phyloP scores from a whole-genome alignment of 2,329 filamentous ascomycete genomes.

The Zelopaecilomyces penicillatus region DNA sequence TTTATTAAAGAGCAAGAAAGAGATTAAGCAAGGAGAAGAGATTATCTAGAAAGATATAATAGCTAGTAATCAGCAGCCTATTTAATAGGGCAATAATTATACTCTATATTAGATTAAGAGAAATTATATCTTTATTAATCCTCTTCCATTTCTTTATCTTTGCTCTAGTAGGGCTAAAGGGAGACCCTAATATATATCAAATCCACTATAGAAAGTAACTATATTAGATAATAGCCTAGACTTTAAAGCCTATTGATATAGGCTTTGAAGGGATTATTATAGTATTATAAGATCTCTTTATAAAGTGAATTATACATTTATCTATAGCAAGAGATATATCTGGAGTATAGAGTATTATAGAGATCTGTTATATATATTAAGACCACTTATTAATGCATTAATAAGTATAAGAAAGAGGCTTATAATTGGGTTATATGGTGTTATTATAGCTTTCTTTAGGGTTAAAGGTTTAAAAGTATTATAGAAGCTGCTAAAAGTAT shows the following conservation, averaged over 20 bases:
- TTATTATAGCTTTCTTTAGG: no score
- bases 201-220: slow-evolving; percentile 9
- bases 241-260: slow-evolving; percentile 8
- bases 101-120: slow-evolving; percentile 9
- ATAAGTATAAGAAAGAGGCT: no score
- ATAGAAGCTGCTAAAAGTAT: slow-evolving; percentile 7
- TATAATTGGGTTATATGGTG: background rate
- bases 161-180: background rate
- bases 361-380: slow-evolving; percentile 4
- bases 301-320: slow-evolving; percentile 4
- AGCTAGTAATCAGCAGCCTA: slow-evolving; percentile 6
- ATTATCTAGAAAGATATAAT: no score
- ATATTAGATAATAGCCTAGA: slow-evolving; percentile 9
- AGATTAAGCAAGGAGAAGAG: no score
- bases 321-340: no score
- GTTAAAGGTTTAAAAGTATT: slow-evolving; percentile 1
- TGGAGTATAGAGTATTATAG: background rate
- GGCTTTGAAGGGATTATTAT: slow-evolving; percentile 4
- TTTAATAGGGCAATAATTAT: slow-evolving; percentile 12
- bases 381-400: slow-evolving; percentile 2
- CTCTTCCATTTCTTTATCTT: background rate
- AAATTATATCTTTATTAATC: background rate
- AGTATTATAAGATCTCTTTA: background rate
- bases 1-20: no score
- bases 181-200: slow-evolving; percentile 1